Conservation (phyloP, 352 stramenopile genomes). For the Pythium diclinum region DNA sequence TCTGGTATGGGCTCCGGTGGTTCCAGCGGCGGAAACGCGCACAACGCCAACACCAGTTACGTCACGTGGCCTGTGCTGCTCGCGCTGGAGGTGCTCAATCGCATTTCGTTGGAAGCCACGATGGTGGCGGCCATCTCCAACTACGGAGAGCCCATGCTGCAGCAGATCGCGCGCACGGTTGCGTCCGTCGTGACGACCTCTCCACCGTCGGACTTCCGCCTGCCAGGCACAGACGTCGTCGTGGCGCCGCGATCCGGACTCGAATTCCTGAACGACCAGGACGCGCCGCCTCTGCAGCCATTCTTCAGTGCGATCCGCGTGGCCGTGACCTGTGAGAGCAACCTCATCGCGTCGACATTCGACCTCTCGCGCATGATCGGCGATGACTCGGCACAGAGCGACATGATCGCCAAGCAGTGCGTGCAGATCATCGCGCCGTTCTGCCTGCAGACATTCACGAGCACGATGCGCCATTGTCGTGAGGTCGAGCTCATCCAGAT, state of each 20-base stretch:
- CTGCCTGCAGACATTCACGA: constrained; percentile 70
- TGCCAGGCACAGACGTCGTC: constrained; percentile 37
- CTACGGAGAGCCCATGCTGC: constrained; percentile 52
- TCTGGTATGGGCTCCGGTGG: constrained; percentile 16
- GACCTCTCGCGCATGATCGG: constrained; percentile 58
- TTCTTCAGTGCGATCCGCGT: constrained; percentile 83
- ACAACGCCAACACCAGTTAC: constrained; percentile 46
- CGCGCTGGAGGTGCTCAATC: constrained; percentile 79
- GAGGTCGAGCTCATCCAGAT: constrained; percentile 81
- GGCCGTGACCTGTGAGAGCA: constrained; percentile 67
- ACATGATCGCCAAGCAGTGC: constrained; percentile 52
- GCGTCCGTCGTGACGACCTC: constrained; percentile 81
- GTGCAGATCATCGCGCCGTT: constrained; percentile 64
- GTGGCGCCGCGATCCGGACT: constrained; percentile 57
- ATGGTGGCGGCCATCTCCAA: constrained; percentile 72
- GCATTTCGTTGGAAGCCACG: constrained; percentile 55
- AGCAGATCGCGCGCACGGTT: constrained; percentile 57
- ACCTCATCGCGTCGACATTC: constrained; percentile 71
- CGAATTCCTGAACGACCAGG: constrained; percentile 81
- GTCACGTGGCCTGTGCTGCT: constrained; percentile 84
- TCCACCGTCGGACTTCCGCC: constrained; percentile 64
- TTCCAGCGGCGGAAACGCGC: constrained; percentile 18
- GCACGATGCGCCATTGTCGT: constrained; percentile 74
- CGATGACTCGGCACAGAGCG: constrained; percentile 39
- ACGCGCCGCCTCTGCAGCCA: constrained; percentile 66